Evolutionary conservation across 768 basidiomycete genomes (phyloP), one percentile per base, ranked within the genome.

Genomic region (Suillus sp.): DNA sequence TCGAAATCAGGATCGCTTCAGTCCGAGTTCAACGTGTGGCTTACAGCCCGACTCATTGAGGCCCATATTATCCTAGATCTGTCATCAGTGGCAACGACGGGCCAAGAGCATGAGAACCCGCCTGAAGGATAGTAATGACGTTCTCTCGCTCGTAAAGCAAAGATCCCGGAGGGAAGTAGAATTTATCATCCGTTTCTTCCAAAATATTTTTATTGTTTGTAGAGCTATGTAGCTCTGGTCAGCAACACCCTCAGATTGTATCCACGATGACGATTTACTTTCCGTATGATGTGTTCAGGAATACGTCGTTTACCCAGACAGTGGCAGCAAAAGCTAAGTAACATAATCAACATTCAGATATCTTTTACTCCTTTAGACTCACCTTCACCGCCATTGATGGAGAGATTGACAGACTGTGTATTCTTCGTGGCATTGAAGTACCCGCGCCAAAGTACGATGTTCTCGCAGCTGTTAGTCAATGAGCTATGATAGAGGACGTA

Each of bases 311-410:
- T 35, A 91, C 77, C 89, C 91, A 93, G 16, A 93, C 86, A 59
- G 89, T 91, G 3, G 91, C 91, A 34, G 92, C 91, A 67, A 94
- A 94, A 5, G 88, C 91, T 68, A 42, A 62, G 40, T 32, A 62
- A 35, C 25, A n/a, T 22, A 32, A 32, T 38, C 38, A 42, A 45
- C 6, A 30, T 27, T 59, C n/a, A 14, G 14, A 13, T 38, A 60
- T 11, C 58, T 50, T 20, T 50, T 30, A 27, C 27, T 50, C 27
- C 27, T 22, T 59, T 37, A 9, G 50, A 65, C 74, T 20, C 62
- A 88, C 90, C 90, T 81, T 85, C 82, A 13, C 92, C 91, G 9
- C 92, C 93, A 65, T 93, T 92, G 69, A 95, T 89, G 1, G 88
- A 89, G 14, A 94, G 76, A 65, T 91, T 90, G 32, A 89, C 84